Conservation (phyloP, 805 yeast species). For the Zygotorulaspora sp. region DNA sequence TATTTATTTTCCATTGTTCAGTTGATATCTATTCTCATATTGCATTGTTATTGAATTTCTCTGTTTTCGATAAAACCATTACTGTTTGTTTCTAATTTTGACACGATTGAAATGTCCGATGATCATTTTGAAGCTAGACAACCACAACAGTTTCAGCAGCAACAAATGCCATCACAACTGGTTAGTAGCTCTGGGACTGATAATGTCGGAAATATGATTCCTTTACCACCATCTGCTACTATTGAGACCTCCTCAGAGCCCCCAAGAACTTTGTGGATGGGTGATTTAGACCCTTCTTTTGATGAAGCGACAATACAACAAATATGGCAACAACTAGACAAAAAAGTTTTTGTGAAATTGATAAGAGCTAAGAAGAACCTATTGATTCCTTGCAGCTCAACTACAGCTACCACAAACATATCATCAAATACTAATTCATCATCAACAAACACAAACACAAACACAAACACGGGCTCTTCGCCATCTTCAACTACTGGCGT, state of each 20-base stretch:
- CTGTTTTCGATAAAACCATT: constrained; percentile 3
- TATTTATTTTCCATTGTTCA: too few species aligned
- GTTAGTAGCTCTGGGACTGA: constrained; percentile 2
- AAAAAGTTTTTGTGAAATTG: constrained; percentile 59
- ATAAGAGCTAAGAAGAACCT: constrained; percentile 47
- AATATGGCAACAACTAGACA: constrained; percentile 56
- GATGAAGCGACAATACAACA: constrained; percentile 57
- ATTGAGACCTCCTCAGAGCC: constrained; percentile 44
- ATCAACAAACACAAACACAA: neutral
- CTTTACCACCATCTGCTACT: constrained; percentile 51
- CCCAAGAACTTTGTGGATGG: constrained; percentile 84
- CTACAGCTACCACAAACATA: constrained; percentile 12
- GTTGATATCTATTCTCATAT: neutral
- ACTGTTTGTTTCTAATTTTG: constrained; percentile 3
- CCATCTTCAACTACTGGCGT: constrained; percentile 2
- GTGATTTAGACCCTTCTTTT: constrained; percentile 76
- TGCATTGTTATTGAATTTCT: constrained; percentile 2
- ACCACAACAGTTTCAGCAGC: neutral
- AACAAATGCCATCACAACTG: constrained; percentile 1
- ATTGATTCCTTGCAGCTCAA: constrained; percentile 32
- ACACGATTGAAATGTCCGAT: constrained; percentile 7
- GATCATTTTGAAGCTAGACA: constrained; percentile 4
- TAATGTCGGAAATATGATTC: constrained; percentile 30
- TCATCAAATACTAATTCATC: constrained; percentile 2
- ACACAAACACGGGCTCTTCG: constrained; percentile 1